Conservation (phyloP, 2,329 filamentous ascomycete species). For the Aspergillus carbonarius region DNA sequence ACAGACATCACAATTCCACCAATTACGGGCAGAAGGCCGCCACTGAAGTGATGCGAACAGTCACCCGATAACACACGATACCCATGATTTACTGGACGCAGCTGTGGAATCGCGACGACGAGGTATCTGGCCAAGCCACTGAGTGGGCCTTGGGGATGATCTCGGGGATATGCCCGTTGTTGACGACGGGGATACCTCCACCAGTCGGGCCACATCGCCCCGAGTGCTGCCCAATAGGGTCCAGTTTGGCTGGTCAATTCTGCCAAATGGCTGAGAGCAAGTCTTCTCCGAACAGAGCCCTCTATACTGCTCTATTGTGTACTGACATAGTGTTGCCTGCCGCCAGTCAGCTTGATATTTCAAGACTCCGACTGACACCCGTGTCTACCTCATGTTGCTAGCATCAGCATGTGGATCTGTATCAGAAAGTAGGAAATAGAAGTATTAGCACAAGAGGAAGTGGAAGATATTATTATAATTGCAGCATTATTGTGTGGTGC, state of each 20-base stretch:
- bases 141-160: not conserved
- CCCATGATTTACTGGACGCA: too few relatives aligned
- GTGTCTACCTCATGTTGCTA: not conserved
- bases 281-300: not conserved
- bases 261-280: not conserved
- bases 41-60: too few relatives aligned
- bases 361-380: not conserved
- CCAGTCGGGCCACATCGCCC: not conserved
- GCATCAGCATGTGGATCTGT: not conserved
- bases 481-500: not conserved
- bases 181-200: not conserved
- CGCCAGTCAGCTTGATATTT: not conserved
- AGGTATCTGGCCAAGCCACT: not conserved
- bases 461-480: too few relatives aligned
- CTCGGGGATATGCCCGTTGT: not conserved
- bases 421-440: too few relatives aligned
- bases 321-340: not conserved
- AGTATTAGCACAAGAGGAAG: too few relatives aligned
- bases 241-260: not conserved
- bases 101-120: too few relatives aligned
- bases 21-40: too few relatives aligned
- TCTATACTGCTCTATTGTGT: too few relatives aligned
- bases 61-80: too few relatives aligned
- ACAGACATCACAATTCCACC: too few relatives aligned
- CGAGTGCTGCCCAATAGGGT: not conserved